These are phyloP conservation scores for Paspalum vaginatum DNA, from an alignment of 176 grass and related monocot genomes.

Conservation along the genomic window DNA sequence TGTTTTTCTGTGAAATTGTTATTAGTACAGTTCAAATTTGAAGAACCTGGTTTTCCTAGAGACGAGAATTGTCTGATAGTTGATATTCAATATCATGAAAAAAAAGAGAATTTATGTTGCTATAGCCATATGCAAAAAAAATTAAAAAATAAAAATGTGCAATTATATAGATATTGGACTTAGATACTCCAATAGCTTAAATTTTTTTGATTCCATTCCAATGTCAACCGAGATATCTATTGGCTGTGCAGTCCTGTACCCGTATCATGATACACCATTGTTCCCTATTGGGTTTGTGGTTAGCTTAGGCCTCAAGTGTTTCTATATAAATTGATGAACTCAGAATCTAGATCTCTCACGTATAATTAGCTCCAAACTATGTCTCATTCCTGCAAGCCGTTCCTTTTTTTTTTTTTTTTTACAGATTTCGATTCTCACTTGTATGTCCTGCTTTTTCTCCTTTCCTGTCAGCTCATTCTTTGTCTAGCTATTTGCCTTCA, in stretches of 20 bases:
- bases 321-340: background rate
- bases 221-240: background rate
- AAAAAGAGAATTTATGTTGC: background rate
- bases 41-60: background rate
- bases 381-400: background rate
- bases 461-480: background rate
- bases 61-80: background rate
- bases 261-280: background rate
- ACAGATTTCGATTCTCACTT: no score
- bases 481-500: background rate
- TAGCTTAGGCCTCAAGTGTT: background rate
- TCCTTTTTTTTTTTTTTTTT: no score
- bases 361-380: background rate
- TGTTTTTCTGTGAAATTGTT: background rate
- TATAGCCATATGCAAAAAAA: background rate
- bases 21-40: background rate
- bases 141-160: no score
- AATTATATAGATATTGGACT: background rate
- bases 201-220: background rate
- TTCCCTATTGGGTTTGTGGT: background rate
- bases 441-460: background rate
- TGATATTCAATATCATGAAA: background rate
- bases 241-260: background rate
- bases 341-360: background rate
- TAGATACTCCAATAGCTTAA: background rate